Evolutionary conservation across 768 basidiomycete genomes (phyloP).

Genomic region (Boletus huronensis): DNA sequence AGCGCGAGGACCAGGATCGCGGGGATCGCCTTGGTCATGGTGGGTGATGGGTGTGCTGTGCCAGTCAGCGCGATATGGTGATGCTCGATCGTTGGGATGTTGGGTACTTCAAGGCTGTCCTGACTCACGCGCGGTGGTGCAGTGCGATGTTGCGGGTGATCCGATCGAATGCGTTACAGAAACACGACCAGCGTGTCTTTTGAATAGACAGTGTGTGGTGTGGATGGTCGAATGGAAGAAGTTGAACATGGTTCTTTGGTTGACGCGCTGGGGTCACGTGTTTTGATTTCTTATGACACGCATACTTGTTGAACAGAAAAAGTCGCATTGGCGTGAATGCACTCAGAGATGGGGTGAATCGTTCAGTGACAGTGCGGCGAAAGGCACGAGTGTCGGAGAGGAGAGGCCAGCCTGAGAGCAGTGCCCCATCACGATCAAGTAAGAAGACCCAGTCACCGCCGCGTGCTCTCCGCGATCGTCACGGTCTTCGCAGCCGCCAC

Average conservation of each 20-base stretch:
- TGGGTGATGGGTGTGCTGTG: not conserved
- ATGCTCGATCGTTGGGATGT: not conserved
- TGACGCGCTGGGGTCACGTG: constrained; percentile 13
- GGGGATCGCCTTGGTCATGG: constrained; percentile 2
- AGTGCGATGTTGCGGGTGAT: not conserved
- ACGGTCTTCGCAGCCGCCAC: constrained; percentile 18
- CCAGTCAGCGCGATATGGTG: not conserved
- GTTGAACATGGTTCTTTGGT: not conserved
- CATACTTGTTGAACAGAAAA: not conserved
- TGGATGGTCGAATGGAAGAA: not conserved
- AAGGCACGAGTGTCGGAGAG: not conserved
- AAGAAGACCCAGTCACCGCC: not conserved
- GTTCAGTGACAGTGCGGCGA: not conserved
- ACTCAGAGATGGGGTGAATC: too few species aligned
- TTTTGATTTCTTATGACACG: constrained; percentile 5
- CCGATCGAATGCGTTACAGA: not conserved
- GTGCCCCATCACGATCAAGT: not conserved
- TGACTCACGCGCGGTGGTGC: not conserved
- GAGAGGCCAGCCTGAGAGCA: not conserved
- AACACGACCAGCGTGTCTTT: constrained; percentile 17
- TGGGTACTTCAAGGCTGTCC: not conserved
- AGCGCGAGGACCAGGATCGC: constrained; percentile 3
- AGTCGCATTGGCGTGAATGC: not conserved
- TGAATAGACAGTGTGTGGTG: not conserved
- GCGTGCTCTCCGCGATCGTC: constrained; percentile 13